phyloP scores from a whole-genome alignment of 1,139 yeast species.

The Pichia sp. region DNA sequence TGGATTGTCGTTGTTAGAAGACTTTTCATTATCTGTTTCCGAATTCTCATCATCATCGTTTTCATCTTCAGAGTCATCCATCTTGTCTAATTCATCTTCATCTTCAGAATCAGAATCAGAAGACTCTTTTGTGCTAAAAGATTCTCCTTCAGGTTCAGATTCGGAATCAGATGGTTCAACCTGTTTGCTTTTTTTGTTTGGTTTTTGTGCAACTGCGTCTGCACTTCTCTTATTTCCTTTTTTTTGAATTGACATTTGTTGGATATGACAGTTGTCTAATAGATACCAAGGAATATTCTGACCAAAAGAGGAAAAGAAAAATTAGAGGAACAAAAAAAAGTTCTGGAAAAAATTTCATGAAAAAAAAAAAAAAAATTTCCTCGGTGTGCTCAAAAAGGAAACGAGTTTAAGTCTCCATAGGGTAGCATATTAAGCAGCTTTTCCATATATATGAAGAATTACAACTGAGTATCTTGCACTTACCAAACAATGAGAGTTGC shows the following conservation, averaged over 20 bases:
- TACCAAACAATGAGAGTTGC: constrained; percentile 47
- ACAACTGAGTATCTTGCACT: not conserved
- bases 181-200: constrained; percentile 20
- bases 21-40: constrained; percentile 26
- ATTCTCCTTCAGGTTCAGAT: constrained; percentile 10
- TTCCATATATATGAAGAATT: too few relatives aligned
- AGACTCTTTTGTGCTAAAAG: too few relatives aligned
- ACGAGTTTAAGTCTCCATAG: too few relatives aligned
- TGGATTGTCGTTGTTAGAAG: constrained; percentile 25
- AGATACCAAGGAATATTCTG: not conserved
- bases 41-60: constrained; percentile 27
- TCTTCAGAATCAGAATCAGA: constrained; percentile 25
- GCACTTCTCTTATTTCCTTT: constrained; percentile 23
- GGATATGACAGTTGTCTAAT: not conserved
- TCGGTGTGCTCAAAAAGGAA: not conserved
- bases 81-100: constrained; percentile 10
- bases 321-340: not conserved
- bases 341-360: not conserved
- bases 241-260: constrained; percentile 19
- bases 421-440: too few relatives aligned
- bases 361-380: not conserved
- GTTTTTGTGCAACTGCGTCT: constrained; percentile 11
- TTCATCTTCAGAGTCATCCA: constrained; percentile 8
- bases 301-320: not conserved
- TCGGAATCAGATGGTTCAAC: constrained; percentile 9